Evolutionary conservation across 1,139 yeast species (phyloP).

Genomic region (Candida gigantensis): DNA sequence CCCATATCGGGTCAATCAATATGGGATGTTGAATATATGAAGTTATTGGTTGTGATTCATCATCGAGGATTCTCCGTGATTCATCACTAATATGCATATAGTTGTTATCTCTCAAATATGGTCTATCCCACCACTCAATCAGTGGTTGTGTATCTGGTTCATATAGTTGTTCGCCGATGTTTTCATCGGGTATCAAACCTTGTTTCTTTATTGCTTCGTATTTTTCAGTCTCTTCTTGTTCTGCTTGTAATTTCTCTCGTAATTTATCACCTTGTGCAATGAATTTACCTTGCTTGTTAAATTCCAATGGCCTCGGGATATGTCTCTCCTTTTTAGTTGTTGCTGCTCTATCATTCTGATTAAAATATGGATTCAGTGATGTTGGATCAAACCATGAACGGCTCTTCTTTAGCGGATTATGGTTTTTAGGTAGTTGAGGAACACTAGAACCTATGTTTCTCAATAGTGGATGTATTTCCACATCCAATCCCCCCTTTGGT

Average conservation of each 20-base stretch:
- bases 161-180: constrained; percentile 54
- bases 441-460: constrained; percentile 30
- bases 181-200: constrained; percentile 52
- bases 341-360: constrained; percentile 32
- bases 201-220: constrained; percentile 26
- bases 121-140: constrained; percentile 85
- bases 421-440: constrained; percentile 26
- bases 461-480: constrained; percentile 63
- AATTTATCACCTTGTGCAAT: constrained; percentile 55
- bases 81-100: constrained; percentile 26
- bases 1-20: constrained; percentile 61
- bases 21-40: constrained; percentile 80
- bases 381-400: constrained; percentile 41
- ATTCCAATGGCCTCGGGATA: constrained; percentile 40
- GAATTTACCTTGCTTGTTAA: constrained; percentile 64
- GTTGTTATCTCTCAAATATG: constrained; percentile 35
- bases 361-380: constrained; percentile 63
- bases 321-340: constrained; percentile 23
- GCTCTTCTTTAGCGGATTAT: constrained; percentile 32
- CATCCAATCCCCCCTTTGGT: constrained; percentile 45
- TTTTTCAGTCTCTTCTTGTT: constrained; percentile 27
- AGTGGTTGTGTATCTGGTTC: constrained; percentile 52
- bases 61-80: constrained; percentile 26
- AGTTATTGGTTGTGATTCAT: constrained; percentile 54
- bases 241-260: constrained; percentile 40